Conservation (phyloP, 805 yeast species). For the Middelhovenomyces tepae region DNA sequence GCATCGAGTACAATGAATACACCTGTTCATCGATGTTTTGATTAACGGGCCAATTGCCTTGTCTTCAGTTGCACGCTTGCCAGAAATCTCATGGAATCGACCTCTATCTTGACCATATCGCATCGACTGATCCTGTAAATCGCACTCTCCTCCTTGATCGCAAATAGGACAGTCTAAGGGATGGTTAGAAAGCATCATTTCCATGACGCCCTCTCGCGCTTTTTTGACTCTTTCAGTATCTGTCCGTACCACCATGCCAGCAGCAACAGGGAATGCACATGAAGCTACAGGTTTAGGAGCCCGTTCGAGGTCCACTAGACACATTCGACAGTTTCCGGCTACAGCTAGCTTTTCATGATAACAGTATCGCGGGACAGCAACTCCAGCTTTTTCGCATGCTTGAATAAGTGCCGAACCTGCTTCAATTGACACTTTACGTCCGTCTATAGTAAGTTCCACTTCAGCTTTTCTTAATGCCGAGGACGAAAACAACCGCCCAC, state of each 20-base stretch:
- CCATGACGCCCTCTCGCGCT: conserved; percentile 86
- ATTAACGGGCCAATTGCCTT: conserved; percentile 84
- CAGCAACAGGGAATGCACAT: conserved; percentile 86
- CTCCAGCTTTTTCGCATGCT: conserved; percentile 89
- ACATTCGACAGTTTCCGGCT: conserved; percentile 93
- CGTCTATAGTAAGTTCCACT: conserved; percentile 53
- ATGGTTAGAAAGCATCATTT: conserved; percentile 79
- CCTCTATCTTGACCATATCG: conserved; percentile 84
- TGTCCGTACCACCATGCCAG: conserved; percentile 82
- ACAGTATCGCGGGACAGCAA: conserved; percentile 79
- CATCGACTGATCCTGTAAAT: conserved; percentile 77
- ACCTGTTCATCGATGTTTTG: conserved; percentile 85
- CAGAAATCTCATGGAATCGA: conserved; percentile 69
- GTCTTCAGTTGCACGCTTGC: conserved; percentile 86
- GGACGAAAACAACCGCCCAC: conserved; percentile 29
- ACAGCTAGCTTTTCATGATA: conserved; percentile 84
- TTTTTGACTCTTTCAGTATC: conserved; percentile 67
- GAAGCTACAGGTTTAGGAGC: conserved; percentile 87
- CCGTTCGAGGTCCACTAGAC: conserved; percentile 80
- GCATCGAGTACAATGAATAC: conserved; percentile 89
- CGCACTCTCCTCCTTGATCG: conserved; percentile 94
- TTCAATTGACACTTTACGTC: conserved; percentile 65
- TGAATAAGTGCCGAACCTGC: conserved; percentile 84
- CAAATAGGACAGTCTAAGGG: conserved; percentile 90
- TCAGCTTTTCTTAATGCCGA: conserved; percentile 37